Percentiles rank a stretch among this genome's conserved stretches.
phyloP scores from a whole-genome alignment of 495 filamentous ascomycete genomes.

The Glonium stellatum region DNA sequence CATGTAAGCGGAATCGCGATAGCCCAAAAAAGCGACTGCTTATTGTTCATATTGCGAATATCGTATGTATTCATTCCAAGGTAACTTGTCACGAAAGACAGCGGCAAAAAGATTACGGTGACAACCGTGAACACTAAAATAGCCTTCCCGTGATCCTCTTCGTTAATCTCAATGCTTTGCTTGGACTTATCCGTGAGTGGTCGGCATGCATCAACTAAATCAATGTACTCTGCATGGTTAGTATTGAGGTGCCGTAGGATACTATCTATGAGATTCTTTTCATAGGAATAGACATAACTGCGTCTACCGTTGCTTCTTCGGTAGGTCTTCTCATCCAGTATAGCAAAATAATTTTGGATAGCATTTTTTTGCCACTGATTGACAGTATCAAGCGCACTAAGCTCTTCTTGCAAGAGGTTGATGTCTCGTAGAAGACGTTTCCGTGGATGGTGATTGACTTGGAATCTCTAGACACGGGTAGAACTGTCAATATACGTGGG shows the following conservation, averaged over 20 bases:
- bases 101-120: slow-evolving; percentile 28
- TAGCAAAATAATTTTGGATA: not conserved
- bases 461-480: not conserved
- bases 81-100: slow-evolving; percentile 24
- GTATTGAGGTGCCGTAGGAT: not conserved
- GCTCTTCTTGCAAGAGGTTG: not conserved
- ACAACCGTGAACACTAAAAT: slow-evolving; percentile 30
- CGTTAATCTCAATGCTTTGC: slow-evolving; percentile 1
- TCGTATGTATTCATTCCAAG: slow-evolving; percentile 29
- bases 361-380: slow-evolving; percentile 2
- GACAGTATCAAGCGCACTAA: not conserved
- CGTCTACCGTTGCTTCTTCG: not conserved
- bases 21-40: slow-evolving; percentile 29
- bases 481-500: not conserved
- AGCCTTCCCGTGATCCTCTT: slow-evolving; percentile 24
- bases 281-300: not conserved
- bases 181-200: not conserved
- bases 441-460: not conserved
- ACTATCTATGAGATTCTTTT: not conserved
- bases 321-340: not conserved
- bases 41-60: slow-evolving; percentile 27
- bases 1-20: slow-evolving; percentile 28
- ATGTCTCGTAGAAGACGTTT: slow-evolving; percentile 1
- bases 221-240: not conserved
- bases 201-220: not conserved